Conservation (phyloP, 768 basidiomycete species). For the Boletus tomentosulus region DNA sequence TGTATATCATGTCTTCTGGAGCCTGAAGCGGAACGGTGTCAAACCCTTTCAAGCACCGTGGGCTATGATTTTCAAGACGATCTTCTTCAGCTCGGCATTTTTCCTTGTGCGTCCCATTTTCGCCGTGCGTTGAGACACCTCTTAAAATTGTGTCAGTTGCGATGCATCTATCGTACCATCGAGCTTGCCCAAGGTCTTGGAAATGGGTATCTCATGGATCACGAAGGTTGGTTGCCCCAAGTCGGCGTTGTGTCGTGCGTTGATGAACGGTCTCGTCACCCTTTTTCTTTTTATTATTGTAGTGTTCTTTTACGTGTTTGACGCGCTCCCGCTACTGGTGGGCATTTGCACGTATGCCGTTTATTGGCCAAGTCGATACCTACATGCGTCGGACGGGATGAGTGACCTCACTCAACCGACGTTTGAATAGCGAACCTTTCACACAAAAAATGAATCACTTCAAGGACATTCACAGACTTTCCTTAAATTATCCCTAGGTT, state of each 20-base stretch:
- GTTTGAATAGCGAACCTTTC: background rate
- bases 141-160: constrained; percentile 12
- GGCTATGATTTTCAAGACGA: constrained; percentile 14
- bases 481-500: background rate
- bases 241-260: background rate
- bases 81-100: constrained; percentile 23
- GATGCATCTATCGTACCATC: constrained; percentile 28
- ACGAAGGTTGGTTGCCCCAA: constrained; percentile 20
- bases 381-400: constrained; percentile 1
- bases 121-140: background rate
- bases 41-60: constrained; percentile 12
- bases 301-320: constrained; percentile 30
- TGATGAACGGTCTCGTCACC: background rate
- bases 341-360: constrained; percentile 21
- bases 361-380: constrained; percentile 29
- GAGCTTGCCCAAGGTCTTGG: constrained; percentile 19
- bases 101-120: constrained; percentile 21
- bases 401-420: background rate
- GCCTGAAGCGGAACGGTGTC: constrained; percentile 9
- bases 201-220: constrained; percentile 14
- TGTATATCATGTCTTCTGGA: constrained; percentile 6
- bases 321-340: constrained; percentile 26
- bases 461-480: background rate
- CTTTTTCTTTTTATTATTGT: background rate
- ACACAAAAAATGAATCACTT: background rate